Conservation (phyloP, 306 rosid species). For the Trifolium fragiferum region DNA sequence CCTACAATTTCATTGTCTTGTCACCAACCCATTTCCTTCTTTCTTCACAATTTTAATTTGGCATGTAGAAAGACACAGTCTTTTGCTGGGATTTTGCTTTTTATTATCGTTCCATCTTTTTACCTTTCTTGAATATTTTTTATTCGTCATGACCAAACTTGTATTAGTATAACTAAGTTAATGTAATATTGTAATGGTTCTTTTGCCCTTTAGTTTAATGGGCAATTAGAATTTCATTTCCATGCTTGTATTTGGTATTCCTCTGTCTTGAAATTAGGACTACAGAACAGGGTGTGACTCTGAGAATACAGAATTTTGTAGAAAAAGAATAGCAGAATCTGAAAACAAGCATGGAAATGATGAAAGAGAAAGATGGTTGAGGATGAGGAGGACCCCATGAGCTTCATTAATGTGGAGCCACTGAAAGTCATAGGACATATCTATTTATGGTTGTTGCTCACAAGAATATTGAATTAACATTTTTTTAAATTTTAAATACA, state of each 20-base stretch:
- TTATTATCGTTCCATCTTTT: conserved; percentile 15
- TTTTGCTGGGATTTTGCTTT: conserved; percentile 31
- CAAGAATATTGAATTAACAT: conserved; percentile 38
- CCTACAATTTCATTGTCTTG: conserved; percentile 33
- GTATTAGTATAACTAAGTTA: conserved; percentile 22
- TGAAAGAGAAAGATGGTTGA: conserved; percentile 36
- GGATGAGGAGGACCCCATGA: conserved; percentile 70
- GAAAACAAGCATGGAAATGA: conserved; percentile 89
- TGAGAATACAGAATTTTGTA: conserved; percentile 32
- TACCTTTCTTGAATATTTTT: conserved; percentile 12
- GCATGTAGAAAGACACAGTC: conserved; percentile 40
- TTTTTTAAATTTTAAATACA: conserved; percentile 3
- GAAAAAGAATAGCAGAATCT: conserved; percentile 47
- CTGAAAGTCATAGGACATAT: conserved; percentile 32
- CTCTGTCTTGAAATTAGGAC: conserved; percentile 3
- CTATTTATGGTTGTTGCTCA: conserved; percentile 37
- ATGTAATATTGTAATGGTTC: neutral
- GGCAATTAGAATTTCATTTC: conserved; percentile 52
- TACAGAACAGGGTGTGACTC: neutral
- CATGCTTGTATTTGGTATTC: conserved; percentile 70
- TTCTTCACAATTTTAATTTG: conserved; percentile 27
- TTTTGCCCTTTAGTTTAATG: neutral
- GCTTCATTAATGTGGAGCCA: conserved; percentile 63
- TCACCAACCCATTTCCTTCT: conserved; percentile 14
- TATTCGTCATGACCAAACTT: neutral